Conservation (phyloP, 2,329 filamentous ascomycete species). For the Xylaria sp. region DNA sequence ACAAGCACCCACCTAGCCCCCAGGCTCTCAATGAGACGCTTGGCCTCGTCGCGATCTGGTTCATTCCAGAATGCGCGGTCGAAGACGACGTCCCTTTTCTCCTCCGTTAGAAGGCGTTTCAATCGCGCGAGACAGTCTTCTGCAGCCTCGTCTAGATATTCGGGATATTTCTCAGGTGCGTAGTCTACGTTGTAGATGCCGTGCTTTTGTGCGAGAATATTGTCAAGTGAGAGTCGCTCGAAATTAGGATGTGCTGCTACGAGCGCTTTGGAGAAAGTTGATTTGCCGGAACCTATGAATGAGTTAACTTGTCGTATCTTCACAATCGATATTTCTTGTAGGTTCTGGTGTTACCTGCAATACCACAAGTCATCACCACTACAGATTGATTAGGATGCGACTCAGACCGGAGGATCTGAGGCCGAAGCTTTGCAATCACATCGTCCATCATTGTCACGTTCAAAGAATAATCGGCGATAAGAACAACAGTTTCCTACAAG, state of each 20-base stretch:
- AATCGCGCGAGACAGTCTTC: conserved; percentile 18
- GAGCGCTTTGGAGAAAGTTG: conserved; percentile 39
- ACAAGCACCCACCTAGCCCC: conserved; percentile 42
- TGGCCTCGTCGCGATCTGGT: conserved; percentile 42
- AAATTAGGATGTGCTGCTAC: conserved; percentile 32
- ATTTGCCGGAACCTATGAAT: conserved; percentile 38
- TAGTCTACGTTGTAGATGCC: conserved; percentile 40
- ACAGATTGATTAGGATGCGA: conserved; percentile 32
- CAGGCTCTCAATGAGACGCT: conserved; percentile 32
- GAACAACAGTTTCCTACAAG: background rate
- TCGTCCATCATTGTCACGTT: conserved; percentile 44
- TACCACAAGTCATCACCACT: conserved; percentile 42
- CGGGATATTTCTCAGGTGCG: conserved; percentile 27
- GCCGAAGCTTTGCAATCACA: conserved; percentile 17
- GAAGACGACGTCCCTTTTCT: conserved; percentile 36
- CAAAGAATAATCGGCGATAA: background rate
- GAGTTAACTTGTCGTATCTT: background rate
- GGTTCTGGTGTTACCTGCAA: conserved; percentile 33
- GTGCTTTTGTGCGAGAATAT: conserved; percentile 33
- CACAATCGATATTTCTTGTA: background rate
- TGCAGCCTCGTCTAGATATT: conserved; percentile 34
- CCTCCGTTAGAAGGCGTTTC: conserved; percentile 21
- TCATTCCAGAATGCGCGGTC: conserved; percentile 43
- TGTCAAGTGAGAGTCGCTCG: conserved; percentile 38
- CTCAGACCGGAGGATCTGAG: conserved; percentile 18